Evolutionary conservation across 2,329 filamentous ascomycete genomes (phyloP).

Genomic region (Paradendryphiella salina): DNA sequence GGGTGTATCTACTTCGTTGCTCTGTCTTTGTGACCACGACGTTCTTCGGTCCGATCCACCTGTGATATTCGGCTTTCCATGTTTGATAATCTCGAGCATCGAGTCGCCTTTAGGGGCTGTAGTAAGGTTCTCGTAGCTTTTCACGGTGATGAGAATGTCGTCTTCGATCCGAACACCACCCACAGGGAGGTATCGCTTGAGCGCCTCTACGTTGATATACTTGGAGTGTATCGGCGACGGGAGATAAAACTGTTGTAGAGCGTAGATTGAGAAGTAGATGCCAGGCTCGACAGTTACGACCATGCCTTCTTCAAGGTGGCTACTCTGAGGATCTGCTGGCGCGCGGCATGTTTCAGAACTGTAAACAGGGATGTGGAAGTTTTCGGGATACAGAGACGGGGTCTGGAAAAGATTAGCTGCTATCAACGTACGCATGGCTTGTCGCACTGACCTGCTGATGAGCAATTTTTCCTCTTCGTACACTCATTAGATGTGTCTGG

Average conservation of each 20-base stretch:
- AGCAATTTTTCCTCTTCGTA: constrained; percentile 28
- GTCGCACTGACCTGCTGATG: constrained; percentile 28
- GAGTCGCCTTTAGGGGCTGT: constrained; percentile 70
- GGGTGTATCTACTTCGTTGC: constrained; percentile 8
- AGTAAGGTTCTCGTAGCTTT: constrained; percentile 73
- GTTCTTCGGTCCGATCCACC: not conserved
- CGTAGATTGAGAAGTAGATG: constrained; percentile 86
- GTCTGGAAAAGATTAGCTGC: constrained; percentile 25
- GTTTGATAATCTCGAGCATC: constrained; percentile 60
- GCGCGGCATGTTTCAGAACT: constrained; percentile 35
- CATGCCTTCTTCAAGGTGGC: constrained; percentile 57
- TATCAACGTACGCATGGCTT: not conserved
- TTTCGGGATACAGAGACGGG: constrained; percentile 39
- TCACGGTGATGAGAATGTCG: constrained; percentile 71
- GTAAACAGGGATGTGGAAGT: constrained; percentile 41
- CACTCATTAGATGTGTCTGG: constrained; percentile 42
- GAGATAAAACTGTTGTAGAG: constrained; percentile 75
- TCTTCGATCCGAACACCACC: constrained; percentile 75
- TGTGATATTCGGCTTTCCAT: constrained; percentile 12
- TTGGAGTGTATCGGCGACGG: constrained; percentile 70
- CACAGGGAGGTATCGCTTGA: constrained; percentile 81
- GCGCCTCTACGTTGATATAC: constrained; percentile 73
- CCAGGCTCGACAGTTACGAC: constrained; percentile 61
- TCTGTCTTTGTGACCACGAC: not conserved
- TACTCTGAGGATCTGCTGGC: constrained; percentile 39